These are phyloP conservation scores for Arthrobotrys pseudoclavata DNA, from an alignment of 2,329 filamentous ascomycete genomes.

Conservation along the genomic window DNA sequence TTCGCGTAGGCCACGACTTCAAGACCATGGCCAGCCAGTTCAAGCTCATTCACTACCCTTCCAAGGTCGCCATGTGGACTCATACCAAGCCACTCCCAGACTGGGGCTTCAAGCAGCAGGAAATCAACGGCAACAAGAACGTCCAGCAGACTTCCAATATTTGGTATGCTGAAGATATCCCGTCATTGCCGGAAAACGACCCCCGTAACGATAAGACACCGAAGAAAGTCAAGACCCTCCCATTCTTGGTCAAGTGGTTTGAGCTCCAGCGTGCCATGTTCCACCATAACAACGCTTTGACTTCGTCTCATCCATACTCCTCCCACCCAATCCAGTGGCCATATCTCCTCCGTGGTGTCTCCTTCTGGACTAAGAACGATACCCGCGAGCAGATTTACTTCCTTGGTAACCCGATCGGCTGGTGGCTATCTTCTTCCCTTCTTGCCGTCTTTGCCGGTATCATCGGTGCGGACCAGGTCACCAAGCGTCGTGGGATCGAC, in stretches of 20 bases:
- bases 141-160: conserved; percentile 88
- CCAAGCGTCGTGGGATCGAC: conserved; percentile 90
- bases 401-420: conserved; percentile 93
- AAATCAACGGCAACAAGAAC: conserved; percentile 99
- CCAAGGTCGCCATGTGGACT: conserved; percentile 99
- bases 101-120: conserved; percentile 96
- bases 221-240: conserved; percentile 82
- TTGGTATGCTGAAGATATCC: conserved; percentile 92
- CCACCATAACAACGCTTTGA: conserved; percentile 98
- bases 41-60: conserved; percentile 93
- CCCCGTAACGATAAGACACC: conserved; percentile 81
- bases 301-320: conserved; percentile 95
- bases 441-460: conserved; percentile 95
- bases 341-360: conserved; percentile 95
- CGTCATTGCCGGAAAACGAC: conserved; percentile 80
- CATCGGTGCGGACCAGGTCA: conserved; percentile 91
- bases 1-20: conserved; percentile 84
- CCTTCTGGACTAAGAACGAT: conserved; percentile 98
- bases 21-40: conserved; percentile 92
- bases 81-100: conserved; percentile 95
- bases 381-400: conserved; percentile 99
- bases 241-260: conserved; percentile 94
- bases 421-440: conserved; percentile 95
- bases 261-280: conserved; percentile 99
- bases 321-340: conserved; percentile 98